Evolutionary conservation across 2,329 filamentous ascomycete genomes (phyloP).

Genomic region (Aspergillus fructus): DNA sequence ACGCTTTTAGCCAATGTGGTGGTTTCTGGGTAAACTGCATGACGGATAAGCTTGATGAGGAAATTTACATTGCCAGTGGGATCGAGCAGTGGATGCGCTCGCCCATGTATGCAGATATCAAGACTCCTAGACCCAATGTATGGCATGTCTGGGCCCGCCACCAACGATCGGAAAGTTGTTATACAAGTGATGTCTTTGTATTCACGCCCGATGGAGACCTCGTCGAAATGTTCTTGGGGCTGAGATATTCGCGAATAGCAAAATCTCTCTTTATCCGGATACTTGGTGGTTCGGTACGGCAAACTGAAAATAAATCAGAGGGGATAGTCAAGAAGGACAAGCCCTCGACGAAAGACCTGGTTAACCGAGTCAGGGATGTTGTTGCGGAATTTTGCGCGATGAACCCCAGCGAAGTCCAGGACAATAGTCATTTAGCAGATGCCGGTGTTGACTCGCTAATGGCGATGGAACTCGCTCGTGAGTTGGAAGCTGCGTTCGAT

Average conservation of each 20-base stretch:
- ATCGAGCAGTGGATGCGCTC: slow-evolving; percentile 31
- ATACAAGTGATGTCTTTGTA: slow-evolving; percentile 34
- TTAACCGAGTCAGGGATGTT: slow-evolving; percentile 11
- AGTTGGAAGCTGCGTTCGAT: slow-evolving; percentile 42
- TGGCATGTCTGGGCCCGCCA: slow-evolving; percentile 33
- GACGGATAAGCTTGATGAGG: slow-evolving; percentile 21
- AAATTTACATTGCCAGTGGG: slow-evolving; percentile 34
- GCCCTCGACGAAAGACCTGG: not conserved
- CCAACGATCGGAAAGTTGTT: slow-evolving; percentile 20
- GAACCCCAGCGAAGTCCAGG: slow-evolving; percentile 11
- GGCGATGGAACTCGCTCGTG: slow-evolving; percentile 49
- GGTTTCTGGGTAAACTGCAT: slow-evolving; percentile 42
- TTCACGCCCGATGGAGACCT: slow-evolving; percentile 29
- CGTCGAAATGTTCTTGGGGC: slow-evolving; percentile 31
- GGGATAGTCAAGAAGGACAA: not conserved
- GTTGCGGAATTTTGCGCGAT: slow-evolving; percentile 20
- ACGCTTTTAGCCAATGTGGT: slow-evolving; percentile 36
- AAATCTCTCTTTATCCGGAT: slow-evolving; percentile 20
- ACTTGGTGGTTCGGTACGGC: not conserved
- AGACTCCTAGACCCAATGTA: slow-evolving; percentile 7
- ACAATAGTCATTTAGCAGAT: slow-evolving; percentile 17
- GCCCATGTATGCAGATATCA: slow-evolving; percentile 16
- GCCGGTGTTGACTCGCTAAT: slow-evolving; percentile 53
- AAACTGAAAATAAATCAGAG: not conserved
- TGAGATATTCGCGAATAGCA: slow-evolving; percentile 27